Percentiles rank a stretch among this genome's conserved stretches.
phyloP scores from a whole-genome alignment of 805 yeast genomes.

The Starmerella apis region DNA sequence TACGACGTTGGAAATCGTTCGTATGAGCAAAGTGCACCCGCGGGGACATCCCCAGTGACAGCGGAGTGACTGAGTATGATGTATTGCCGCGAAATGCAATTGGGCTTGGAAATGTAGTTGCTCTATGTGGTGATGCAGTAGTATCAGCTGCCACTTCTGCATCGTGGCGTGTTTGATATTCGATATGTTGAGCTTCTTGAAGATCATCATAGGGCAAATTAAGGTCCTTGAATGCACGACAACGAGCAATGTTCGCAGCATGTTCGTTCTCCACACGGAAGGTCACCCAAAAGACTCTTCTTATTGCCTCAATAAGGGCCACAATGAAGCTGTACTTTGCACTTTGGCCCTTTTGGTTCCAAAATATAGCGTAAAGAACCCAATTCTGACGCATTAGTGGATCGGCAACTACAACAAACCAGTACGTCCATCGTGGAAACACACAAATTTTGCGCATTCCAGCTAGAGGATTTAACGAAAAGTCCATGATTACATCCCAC shows the following conservation, averaged over 20 bases:
- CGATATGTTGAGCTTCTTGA: not conserved
- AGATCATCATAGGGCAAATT: constrained; percentile 59
- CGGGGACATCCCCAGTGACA: constrained; percentile 8
- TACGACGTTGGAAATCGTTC: constrained; percentile 18
- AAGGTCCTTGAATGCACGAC: constrained; percentile 78
- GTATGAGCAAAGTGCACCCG: constrained; percentile 17
- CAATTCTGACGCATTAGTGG: constrained; percentile 76
- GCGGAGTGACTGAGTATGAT: not conserved
- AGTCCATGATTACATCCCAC: constrained; percentile 95
- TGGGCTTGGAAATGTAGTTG: not conserved
- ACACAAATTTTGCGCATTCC: constrained; percentile 29
- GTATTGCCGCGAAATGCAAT: not conserved
- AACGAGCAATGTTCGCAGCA: constrained; percentile 73
- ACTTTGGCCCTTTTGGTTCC: constrained; percentile 69
- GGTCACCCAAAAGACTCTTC: constrained; percentile 82
- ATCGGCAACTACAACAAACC: constrained; percentile 62
- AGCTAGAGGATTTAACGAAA: constrained; percentile 64
- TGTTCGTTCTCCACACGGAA: constrained; percentile 96
- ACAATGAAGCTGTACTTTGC: constrained; percentile 76
- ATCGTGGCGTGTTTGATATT: not conserved
- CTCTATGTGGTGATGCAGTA: not conserved
- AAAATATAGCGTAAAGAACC: constrained; percentile 78
- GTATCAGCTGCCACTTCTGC: not conserved
- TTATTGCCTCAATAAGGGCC: constrained; percentile 67
- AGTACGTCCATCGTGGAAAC: constrained; percentile 51